phyloP scores from a whole-genome alignment of 2,329 filamentous ascomycete species.

The Albifimbria verrucaria region DNA sequence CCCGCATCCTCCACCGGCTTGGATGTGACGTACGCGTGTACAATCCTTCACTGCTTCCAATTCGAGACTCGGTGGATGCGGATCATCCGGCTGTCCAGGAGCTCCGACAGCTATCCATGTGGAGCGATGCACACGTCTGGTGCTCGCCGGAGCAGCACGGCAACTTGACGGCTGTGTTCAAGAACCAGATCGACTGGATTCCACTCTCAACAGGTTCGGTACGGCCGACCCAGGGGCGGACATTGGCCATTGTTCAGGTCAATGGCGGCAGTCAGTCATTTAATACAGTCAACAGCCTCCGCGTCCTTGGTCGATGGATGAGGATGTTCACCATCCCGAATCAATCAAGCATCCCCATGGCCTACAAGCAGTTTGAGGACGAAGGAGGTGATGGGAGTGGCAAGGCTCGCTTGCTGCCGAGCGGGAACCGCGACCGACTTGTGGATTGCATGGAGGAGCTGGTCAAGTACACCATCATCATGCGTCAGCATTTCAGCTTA shows the following conservation, averaged over 20 bases:
- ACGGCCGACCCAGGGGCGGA: slow-evolving; percentile 61
- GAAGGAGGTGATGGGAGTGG: slow-evolving; percentile 40
- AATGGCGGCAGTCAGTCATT: slow-evolving; percentile 63
- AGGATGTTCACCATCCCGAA: slow-evolving; percentile 64
- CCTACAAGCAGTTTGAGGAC: slow-evolving; percentile 53
- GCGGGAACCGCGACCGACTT: slow-evolving; percentile 53
- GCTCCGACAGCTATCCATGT: slow-evolving; percentile 53
- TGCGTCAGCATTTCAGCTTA: slow-evolving; percentile 55
- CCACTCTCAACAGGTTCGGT: slow-evolving; percentile 57
- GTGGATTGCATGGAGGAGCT: slow-evolving; percentile 67
- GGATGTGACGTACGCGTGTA: slow-evolving; percentile 63
- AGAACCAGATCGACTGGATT: slow-evolving; percentile 68
- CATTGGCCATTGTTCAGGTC: slow-evolving; percentile 58
- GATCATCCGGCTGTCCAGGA: slow-evolving; percentile 58
- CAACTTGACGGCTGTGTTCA: slow-evolving; percentile 61
- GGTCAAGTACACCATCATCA: slow-evolving; percentile 62
- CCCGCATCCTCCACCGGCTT: slow-evolving; percentile 56
- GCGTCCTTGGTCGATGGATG: slow-evolving; percentile 64
- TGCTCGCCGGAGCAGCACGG: slow-evolving; percentile 63
- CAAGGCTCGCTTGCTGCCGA: slow-evolving; percentile 41
- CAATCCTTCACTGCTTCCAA: slow-evolving; percentile 52
- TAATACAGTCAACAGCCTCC: slow-evolving; percentile 60
- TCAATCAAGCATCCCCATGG: slow-evolving; percentile 58
- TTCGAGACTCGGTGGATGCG: slow-evolving; percentile 57
- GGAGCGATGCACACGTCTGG: slow-evolving; percentile 65